A percentile compares a stretch with the other conserved stretches of the same genome.
phyloP scores from a whole-genome alignment of 768 basidiomycete species.

The Tulasnella sp. region DNA sequence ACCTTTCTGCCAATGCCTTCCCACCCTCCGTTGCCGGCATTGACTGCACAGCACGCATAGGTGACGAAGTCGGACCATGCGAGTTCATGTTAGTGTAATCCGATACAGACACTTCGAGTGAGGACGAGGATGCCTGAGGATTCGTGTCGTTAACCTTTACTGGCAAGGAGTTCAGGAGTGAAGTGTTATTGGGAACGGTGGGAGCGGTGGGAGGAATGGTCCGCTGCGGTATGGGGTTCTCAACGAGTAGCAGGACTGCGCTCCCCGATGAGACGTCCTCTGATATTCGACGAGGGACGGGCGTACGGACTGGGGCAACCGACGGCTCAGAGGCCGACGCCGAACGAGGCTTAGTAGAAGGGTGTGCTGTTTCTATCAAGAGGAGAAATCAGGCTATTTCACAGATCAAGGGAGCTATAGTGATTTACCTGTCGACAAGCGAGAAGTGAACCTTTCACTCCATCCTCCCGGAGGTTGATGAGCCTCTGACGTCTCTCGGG shows the following conservation, averaged over 20 bases:
- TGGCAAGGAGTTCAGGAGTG: not conserved
- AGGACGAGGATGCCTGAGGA: not conserved
- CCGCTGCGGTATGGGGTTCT: not conserved
- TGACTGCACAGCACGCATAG: not conserved
- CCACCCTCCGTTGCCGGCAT: constrained; percentile 31
- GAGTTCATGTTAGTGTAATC: not conserved
- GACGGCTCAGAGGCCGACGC: constrained; percentile 4
- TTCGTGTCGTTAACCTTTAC: not conserved
- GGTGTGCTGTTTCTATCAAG: too few species aligned
- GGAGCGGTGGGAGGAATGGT: not conserved
- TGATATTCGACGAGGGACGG: not conserved
- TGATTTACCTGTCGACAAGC: too few species aligned
- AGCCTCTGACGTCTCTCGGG: too few species aligned
- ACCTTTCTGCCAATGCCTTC: constrained; percentile 61
- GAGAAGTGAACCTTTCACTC: too few species aligned
- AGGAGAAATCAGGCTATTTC: too few species aligned
- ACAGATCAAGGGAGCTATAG: too few species aligned
- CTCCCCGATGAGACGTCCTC: not conserved
- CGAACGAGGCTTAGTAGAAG: not conserved
- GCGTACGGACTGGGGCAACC: not conserved
- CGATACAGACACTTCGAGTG: constrained; percentile 2
- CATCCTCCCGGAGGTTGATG: too few species aligned
- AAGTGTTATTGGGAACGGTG: too few species aligned
- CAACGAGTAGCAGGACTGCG: not conserved
- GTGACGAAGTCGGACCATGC: not conserved